Conservation (phyloP, 108 stramenopile species). For the Hondaea fermentalgiana region DNA sequence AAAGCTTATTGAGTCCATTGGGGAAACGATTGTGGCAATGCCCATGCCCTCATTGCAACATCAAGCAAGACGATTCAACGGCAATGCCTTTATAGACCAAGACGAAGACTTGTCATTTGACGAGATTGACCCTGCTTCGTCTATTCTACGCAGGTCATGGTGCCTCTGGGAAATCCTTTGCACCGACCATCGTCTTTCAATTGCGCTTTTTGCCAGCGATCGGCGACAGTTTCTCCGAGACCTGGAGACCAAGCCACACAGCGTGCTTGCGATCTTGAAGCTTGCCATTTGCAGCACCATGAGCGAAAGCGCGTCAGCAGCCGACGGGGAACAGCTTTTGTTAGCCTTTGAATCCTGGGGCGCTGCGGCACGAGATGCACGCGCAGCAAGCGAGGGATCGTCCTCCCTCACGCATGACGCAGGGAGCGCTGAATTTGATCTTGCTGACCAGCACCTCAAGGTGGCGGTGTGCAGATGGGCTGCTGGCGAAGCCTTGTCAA, state of each 20-base stretch:
- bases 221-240: not conserved
- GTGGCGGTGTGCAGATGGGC: not conserved
- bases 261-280: not conserved
- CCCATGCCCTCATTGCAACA: not conserved
- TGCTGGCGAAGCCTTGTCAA: not conserved
- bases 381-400: not conserved
- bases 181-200: not conserved
- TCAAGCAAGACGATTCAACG: not conserved
- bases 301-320: not conserved
- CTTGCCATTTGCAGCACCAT: not conserved
- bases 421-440: not conserved
- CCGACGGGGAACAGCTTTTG: not conserved
- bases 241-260: not conserved
- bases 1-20: not conserved
- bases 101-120: not conserved
- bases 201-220: not conserved
- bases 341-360: not conserved
- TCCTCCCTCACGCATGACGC: no score
- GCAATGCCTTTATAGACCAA: not conserved
- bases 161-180: slow-evolving; percentile 10
- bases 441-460: not conserved
- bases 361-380: not conserved
- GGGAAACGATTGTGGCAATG: not conserved
- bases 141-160: not conserved
- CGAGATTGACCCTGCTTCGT: not conserved